Percentiles rank a stretch among this genome's conserved stretches.
Evolutionary conservation across 495 filamentous ascomycete genomes (phyloP).

Genomic region (Parathielavia hyrcaniae): DNA sequence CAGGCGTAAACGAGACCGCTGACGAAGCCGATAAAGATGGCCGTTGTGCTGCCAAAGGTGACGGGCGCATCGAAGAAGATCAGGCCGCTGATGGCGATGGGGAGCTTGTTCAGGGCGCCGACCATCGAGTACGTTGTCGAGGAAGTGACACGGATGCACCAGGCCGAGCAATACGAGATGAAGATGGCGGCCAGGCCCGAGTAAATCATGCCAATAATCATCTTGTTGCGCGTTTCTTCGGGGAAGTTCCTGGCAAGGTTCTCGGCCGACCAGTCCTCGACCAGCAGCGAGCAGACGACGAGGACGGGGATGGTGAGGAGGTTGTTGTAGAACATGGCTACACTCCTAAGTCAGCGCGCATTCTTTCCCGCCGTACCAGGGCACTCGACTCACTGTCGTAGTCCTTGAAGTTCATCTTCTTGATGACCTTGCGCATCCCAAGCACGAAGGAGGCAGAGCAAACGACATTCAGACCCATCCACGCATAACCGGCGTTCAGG

Average conservation of each 20-base stretch:
- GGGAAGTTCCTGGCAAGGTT: slow-evolving; percentile 92
- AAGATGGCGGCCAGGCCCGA: slow-evolving; percentile 91
- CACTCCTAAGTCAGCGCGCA: slow-evolving; percentile 15
- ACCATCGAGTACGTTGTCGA: slow-evolving; percentile 99
- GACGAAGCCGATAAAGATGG: slow-evolving; percentile 83
- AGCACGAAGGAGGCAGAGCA: slow-evolving; percentile 88
- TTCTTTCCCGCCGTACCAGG: not conserved
- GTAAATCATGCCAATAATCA: slow-evolving; percentile 84
- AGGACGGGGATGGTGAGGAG: slow-evolving; percentile 93
- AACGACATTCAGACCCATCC: slow-evolving; percentile 97
- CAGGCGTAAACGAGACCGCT: slow-evolving; percentile 89
- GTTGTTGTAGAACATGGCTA: slow-evolving; percentile 99
- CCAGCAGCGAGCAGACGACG: slow-evolving; percentile 68
- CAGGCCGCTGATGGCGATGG: slow-evolving; percentile 82
- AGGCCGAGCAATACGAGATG: slow-evolving; percentile 97
- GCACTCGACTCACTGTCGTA: slow-evolving; percentile 76
- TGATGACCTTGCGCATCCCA: slow-evolving; percentile 96
- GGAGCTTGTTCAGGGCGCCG: slow-evolving; percentile 94
- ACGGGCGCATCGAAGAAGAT: slow-evolving; percentile 93
- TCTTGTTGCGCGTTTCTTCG: slow-evolving; percentile 59
- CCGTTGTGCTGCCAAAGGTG: slow-evolving; percentile 85
- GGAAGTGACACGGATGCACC: slow-evolving; percentile 95
- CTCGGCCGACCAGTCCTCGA: slow-evolving; percentile 84
- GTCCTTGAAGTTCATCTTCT: slow-evolving; percentile 99
- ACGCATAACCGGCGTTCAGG: slow-evolving; percentile 91